Evolutionary conservation across 1,284 basidiomycete genomes (phyloP).

Genomic region (Sphagnurus paluster): DNA sequence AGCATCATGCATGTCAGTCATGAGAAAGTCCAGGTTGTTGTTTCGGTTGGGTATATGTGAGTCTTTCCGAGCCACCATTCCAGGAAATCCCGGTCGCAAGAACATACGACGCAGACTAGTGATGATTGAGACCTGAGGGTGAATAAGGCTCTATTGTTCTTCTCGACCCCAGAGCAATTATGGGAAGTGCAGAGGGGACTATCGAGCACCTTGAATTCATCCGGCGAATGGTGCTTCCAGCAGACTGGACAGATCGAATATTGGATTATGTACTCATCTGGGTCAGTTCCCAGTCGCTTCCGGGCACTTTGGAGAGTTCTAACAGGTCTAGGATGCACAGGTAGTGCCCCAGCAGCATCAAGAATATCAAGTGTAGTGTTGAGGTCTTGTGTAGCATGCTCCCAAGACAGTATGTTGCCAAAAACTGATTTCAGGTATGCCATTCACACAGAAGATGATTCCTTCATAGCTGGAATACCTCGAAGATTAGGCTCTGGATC

Average conservation of each 20-base stretch:
- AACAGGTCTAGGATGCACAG: slow-evolving; percentile 19
- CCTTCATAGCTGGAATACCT: slow-evolving; percentile 13
- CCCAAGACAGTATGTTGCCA: slow-evolving; percentile 18
- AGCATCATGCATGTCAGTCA: slow-evolving; percentile 27
- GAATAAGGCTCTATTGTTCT: background rate
- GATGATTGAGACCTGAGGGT: slow-evolving; percentile 21
- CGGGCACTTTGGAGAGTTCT: slow-evolving; percentile 23
- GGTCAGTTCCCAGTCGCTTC: slow-evolving; percentile 25
- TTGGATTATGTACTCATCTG: slow-evolving; percentile 24
- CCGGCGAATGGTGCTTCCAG: slow-evolving; percentile 24
- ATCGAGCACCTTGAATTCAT: slow-evolving; percentile 15
- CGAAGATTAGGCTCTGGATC: background rate
- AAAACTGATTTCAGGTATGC: slow-evolving; percentile 22
- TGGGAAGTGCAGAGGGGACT: slow-evolving; percentile 17
- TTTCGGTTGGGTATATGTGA: slow-evolving; percentile 7
- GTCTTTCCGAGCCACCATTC: background rate
- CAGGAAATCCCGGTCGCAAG: slow-evolving; percentile 15
- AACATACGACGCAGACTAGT: slow-evolving; percentile 20
- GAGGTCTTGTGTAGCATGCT: slow-evolving; percentile 6
- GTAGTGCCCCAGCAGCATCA: slow-evolving; percentile 6
- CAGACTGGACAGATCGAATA: slow-evolving; percentile 23
- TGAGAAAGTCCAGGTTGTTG: slow-evolving; percentile 22
- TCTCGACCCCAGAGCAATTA: slow-evolving; percentile 11
- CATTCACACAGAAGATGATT: slow-evolving; percentile 14
- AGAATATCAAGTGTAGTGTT: slow-evolving; percentile 12